Conservation (phyloP, 495 filamentous ascomycete species). For the Tuber melanosporum region DNA sequence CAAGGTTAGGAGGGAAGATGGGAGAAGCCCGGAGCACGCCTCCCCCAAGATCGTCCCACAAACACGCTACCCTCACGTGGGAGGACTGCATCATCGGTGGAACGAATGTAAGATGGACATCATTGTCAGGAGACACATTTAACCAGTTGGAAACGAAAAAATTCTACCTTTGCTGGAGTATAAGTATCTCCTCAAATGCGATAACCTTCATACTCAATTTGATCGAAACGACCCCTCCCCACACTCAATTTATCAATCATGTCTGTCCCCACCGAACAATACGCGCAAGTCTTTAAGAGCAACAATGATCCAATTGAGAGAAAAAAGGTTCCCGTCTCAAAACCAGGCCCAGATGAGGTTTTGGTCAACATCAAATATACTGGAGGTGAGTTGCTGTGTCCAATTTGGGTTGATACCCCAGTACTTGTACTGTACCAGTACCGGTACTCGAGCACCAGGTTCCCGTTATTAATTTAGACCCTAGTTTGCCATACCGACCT, state of each 20-base stretch:
- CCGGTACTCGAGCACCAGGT: no score
- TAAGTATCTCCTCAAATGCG: not conserved
- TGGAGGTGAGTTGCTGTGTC: slow-evolving; percentile 45
- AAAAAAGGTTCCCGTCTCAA: slow-evolving; percentile 74
- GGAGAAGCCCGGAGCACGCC: not conserved
- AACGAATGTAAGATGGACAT: not conserved
- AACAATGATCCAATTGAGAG: slow-evolving; percentile 64
- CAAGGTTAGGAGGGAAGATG: not conserved
- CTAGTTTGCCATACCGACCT: slow-evolving; percentile 78
- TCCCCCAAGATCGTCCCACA: not conserved
- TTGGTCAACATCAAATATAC: slow-evolving; percentile 87
- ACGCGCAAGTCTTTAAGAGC: slow-evolving; percentile 80
- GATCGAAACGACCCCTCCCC: not conserved
- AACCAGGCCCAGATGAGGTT: slow-evolving; percentile 79
- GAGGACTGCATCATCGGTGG: not conserved
- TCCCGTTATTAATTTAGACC: not conserved
- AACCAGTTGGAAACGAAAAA: not conserved
- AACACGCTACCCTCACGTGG: not conserved
- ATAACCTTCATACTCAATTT: not conserved
- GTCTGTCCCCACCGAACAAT: slow-evolving; percentile 60
- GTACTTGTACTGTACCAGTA: no score
- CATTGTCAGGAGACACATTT: not conserved
- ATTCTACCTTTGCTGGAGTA: not conserved
- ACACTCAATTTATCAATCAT: not conserved
- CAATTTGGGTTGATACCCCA: not conserved